These are phyloP conservation scores for Murraya paniculata DNA, from an alignment of 345 rosid species.

Conservation along the genomic window DNA sequence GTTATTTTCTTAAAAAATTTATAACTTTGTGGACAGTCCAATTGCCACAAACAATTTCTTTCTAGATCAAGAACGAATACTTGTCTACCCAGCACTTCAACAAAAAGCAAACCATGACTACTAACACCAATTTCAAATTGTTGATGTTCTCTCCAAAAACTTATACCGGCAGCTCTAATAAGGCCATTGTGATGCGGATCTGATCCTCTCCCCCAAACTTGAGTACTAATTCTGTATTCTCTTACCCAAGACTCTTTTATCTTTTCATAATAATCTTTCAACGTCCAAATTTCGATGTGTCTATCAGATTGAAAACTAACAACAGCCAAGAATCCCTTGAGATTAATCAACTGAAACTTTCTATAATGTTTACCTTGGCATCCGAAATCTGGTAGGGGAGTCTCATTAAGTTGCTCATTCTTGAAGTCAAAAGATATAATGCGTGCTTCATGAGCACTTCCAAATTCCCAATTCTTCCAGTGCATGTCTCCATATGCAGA, in stretches of 20 bases:
- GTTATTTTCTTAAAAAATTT: no score
- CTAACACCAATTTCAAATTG: neutral
- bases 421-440: neutral
- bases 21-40: no score
- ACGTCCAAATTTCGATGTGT: neutral
- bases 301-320: neutral
- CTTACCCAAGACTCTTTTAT: neutral
- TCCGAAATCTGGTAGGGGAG: neutral
- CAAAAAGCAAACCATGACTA: neutral
- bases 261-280: neutral
- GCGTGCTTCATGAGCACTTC: neutral
- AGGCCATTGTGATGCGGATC: no score
- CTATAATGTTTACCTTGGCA: neutral
- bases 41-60: neutral
- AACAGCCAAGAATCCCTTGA: neutral
- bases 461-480: neutral
- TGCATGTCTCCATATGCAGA: neutral
- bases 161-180: no score
- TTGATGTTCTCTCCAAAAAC: no score
- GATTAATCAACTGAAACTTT: neutral
- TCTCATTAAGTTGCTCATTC: neutral
- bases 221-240: neutral
- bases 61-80: neutral
- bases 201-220: neutral
- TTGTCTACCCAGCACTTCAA: neutral